phyloP scores from a whole-genome alignment of 192 early-diverging fungal genomes.

The Diversispora epigaea region DNA sequence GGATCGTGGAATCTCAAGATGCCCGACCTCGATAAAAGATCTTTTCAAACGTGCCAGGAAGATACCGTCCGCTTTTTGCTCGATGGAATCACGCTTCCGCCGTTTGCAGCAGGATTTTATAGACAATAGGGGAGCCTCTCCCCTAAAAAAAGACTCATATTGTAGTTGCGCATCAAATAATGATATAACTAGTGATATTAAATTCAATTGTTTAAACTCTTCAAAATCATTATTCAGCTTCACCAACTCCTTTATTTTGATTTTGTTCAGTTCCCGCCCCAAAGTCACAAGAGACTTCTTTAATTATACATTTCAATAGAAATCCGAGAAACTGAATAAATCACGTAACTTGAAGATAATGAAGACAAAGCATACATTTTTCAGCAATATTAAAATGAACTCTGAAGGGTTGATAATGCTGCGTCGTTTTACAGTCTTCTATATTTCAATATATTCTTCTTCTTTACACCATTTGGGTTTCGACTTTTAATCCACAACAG shows the following conservation, averaged over 20 bases:
- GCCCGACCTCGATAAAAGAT: background rate
- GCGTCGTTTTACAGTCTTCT: too few relatives aligned
- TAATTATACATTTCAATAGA: conserved; percentile 19
- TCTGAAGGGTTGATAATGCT: conserved; percentile 20
- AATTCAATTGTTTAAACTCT: conserved; percentile 4
- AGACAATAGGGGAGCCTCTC: background rate
- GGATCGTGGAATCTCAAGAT: conserved; percentile 11
- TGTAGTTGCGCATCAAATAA: background rate
- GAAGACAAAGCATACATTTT: conserved; percentile 15
- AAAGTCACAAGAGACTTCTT: conserved; percentile 1
- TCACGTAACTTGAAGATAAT: background rate
- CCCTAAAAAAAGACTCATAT: conserved; percentile 3
- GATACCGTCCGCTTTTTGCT: conserved; percentile 4
- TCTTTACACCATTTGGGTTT: too few relatives aligned
- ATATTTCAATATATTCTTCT: too few relatives aligned
- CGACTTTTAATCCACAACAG: too few relatives aligned
- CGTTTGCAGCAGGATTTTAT: conserved; percentile 1
- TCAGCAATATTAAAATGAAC: conserved; percentile 17
- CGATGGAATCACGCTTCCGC: background rate
- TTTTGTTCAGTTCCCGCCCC: conserved; percentile 15
- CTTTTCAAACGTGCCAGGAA: conserved; percentile 10
- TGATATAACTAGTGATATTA: conserved; percentile 1
- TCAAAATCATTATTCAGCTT: conserved; percentile 24
- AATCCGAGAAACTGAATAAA: conserved; percentile 8
- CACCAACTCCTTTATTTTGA: conserved; percentile 28